A percentile compares a stretch with the other conserved stretches of the same genome.
These are phyloP conservation scores for Apocynum venetum DNA, from an alignment of 257 asterid species.

Conservation along the genomic window DNA sequence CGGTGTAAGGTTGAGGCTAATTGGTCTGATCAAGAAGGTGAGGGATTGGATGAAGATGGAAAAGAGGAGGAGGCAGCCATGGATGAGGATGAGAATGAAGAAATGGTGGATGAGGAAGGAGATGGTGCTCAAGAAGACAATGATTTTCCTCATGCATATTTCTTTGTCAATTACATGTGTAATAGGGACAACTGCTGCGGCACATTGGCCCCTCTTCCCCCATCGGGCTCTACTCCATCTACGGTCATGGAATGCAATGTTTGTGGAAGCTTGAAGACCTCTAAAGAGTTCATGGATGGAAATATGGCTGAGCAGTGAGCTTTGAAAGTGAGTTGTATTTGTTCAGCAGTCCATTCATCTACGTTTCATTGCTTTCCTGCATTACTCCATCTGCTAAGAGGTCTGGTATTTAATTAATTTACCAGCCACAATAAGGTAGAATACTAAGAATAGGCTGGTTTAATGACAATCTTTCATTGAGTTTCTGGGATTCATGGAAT, in stretches of 20 bases:
- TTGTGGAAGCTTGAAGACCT: conserved; percentile 62
- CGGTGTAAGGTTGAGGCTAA: conserved; percentile 91
- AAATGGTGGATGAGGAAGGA: conserved; percentile 27
- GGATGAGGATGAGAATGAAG: conserved; percentile 54
- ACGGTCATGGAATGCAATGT: conserved; percentile 79
- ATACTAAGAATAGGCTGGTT: not conserved
- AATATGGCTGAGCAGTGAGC: conserved; percentile 21
- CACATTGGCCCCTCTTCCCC: conserved; percentile 87
- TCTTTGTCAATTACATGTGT: conserved; percentile 80
- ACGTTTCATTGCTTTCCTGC: not conserved
- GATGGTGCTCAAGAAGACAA: conserved; percentile 29
- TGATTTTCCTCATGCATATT: conserved; percentile 84
- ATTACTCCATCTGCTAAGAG: not conserved
- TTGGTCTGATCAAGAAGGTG: conserved; percentile 83
- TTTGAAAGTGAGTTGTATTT: conserved; percentile 6
- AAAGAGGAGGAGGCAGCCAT: conserved; percentile 25
- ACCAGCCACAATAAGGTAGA: too few species aligned
- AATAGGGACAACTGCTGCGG: conserved; percentile 74
- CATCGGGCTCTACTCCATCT: conserved; percentile 36
- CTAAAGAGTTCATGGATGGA: conserved; percentile 28
- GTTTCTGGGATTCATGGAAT: not conserved
- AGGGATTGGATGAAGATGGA: conserved; percentile 32
- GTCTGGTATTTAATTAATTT: not conserved
- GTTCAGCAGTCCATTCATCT: not conserved
- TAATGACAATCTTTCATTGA: not conserved